A percentile compares a stretch with the other conserved stretches of the same genome.
Conservation (phyloP, 345 rosid genomes). For the Rhizophora mangle region DNA sequence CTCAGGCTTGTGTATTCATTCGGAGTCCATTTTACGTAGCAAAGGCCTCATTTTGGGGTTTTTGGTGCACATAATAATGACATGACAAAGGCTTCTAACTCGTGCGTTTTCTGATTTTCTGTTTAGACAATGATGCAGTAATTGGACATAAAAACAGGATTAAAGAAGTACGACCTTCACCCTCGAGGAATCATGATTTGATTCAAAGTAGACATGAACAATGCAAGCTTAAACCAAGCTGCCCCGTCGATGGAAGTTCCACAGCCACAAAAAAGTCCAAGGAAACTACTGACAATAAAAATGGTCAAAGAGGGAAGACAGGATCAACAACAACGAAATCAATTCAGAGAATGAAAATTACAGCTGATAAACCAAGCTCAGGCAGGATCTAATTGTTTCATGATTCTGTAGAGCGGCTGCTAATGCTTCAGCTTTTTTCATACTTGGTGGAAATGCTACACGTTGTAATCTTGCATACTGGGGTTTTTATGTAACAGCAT, state of each 20-base stretch:
- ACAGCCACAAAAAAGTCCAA: conserved; percentile 19
- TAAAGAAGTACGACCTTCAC: conserved; percentile 21
- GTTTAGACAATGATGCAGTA: conserved; percentile 49
- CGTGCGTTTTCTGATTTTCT: conserved; percentile 1
- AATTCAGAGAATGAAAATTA: conserved; percentile 21
- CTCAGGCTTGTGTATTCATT: not conserved
- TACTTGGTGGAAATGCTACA: not conserved
- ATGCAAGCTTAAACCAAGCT: conserved; percentile 19
- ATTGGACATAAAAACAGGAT: conserved; percentile 43
- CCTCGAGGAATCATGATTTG: conserved; percentile 27
- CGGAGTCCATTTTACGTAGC: not conserved
- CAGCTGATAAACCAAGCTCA: conserved; percentile 17
- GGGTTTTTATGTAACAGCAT: not conserved
- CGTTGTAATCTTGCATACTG: not conserved
- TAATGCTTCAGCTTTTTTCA: not conserved
- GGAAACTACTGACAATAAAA: conserved; percentile 16
- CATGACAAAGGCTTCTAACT: not conserved
- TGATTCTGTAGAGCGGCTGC: not conserved
- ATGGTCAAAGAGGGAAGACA: conserved; percentile 24
- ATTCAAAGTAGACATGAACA: conserved; percentile 32
- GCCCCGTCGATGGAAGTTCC: conserved; percentile 14
- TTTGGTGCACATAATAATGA: too few relatives aligned
- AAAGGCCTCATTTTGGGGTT: too few relatives aligned
- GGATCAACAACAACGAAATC: conserved; percentile 19
- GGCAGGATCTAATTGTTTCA: conserved; percentile 12